Conservation (phyloP, 164 flowering plant species). For the Umbilicus rupestris region DNA sequence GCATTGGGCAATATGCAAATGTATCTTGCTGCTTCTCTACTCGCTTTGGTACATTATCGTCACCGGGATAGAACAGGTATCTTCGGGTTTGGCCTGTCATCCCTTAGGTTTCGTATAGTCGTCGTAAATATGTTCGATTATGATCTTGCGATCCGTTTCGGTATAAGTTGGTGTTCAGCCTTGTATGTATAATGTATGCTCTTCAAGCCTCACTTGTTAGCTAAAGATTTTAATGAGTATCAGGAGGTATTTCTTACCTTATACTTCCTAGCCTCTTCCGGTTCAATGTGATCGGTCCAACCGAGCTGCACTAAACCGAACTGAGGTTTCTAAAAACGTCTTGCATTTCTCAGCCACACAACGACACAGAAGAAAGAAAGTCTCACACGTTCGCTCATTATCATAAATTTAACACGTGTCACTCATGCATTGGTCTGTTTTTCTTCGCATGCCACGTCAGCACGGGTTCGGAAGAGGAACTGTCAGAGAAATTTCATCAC, state of each 20-base stretch:
- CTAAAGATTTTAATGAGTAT: no score
- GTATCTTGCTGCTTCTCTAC: background rate
- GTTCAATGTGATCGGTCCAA: no score
- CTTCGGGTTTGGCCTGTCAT: background rate
- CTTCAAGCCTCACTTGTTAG: background rate
- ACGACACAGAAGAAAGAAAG: background rate
- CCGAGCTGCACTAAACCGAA: no score
- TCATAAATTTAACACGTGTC: background rate
- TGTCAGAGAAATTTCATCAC: background rate
- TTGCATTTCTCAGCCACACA: constrained; percentile 1
- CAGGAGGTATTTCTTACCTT: no score
- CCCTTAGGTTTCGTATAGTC: background rate
- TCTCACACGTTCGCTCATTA: background rate
- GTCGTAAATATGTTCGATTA: background rate
- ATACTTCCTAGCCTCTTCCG: no score
- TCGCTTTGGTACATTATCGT: background rate
- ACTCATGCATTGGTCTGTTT: background rate
- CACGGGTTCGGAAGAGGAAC: background rate
- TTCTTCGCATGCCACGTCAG: background rate
- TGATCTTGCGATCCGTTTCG: background rate
- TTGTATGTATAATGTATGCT: no score
- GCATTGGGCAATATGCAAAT: background rate
- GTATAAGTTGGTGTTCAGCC: background rate
- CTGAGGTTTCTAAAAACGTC: no score
- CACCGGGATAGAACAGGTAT: background rate